Percentiles rank a stretch among this genome's conserved stretches.
Conservation (phyloP, 805 yeast species). For the Citeromyces nyonsensis region DNA sequence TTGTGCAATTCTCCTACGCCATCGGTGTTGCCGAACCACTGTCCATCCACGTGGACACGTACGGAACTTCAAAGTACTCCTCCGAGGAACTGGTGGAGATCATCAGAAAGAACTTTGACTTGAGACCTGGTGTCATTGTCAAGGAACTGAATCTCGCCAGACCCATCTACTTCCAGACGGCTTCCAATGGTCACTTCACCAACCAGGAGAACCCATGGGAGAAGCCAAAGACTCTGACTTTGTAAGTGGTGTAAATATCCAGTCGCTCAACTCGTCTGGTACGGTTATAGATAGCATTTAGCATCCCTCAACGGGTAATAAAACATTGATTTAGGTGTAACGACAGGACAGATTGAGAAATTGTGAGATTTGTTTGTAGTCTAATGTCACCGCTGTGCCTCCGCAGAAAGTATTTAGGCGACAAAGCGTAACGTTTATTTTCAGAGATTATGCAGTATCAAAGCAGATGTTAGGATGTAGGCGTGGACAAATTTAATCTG, state of each 20-base stretch:
- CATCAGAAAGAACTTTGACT: constrained; percentile 88
- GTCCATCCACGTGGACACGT: constrained; percentile 92
- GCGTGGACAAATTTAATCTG: too few relatives aligned
- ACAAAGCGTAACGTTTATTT: too few relatives aligned
- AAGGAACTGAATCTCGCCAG: constrained; percentile 94
- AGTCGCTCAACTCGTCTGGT: too few relatives aligned
- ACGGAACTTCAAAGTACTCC: constrained; percentile 89
- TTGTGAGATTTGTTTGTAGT: too few relatives aligned
- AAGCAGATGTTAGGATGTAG: too few relatives aligned
- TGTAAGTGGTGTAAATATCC: constrained; percentile 18
- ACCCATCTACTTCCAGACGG: constrained; percentile 98
- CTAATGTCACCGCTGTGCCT: too few relatives aligned
- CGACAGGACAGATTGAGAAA: too few relatives aligned
- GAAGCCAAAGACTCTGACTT: constrained; percentile 71
- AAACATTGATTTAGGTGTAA: too few relatives aligned
- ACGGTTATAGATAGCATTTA: too few relatives aligned
- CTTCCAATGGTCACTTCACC: constrained; percentile 99
- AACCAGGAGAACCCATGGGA: constrained; percentile 99
- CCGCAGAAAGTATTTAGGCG: too few relatives aligned
- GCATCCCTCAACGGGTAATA: too few relatives aligned
- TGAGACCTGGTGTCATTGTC: constrained; percentile 99
- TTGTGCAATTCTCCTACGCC: constrained; percentile 98
- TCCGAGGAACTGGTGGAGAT: constrained; percentile 84
- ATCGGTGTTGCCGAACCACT: constrained; percentile 99
- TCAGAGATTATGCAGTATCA: too few relatives aligned